phyloP scores from a whole-genome alignment of 352 stramenopile species.

The Phytophthora melonis region DNA sequence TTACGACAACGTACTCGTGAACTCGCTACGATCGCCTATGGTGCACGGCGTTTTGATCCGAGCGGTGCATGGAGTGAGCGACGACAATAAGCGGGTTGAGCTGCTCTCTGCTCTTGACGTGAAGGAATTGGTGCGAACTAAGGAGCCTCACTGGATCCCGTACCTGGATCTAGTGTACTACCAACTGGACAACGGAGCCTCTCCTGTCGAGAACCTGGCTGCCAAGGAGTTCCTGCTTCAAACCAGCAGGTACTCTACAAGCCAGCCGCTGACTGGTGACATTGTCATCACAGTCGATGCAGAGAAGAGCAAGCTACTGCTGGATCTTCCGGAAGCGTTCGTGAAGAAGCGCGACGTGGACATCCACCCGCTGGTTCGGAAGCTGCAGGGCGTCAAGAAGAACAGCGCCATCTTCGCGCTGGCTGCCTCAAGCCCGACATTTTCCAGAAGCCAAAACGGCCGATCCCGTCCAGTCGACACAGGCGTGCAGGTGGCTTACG shows the following conservation, averaged over 20 bases:
- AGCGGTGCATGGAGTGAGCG: conserved; percentile 18
- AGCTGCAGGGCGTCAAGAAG: conserved; percentile 70
- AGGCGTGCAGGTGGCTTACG: conserved; percentile 38
- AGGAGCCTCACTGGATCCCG: conserved; percentile 57
- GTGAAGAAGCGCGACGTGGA: conserved; percentile 73
- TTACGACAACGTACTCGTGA: conserved; percentile 70
- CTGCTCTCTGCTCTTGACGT: conserved; percentile 65
- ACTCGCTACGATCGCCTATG: conserved; percentile 70
- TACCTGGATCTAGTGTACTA: conserved; percentile 76
- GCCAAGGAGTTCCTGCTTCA: conserved; percentile 66
- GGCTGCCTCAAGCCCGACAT: conserved; percentile 26
- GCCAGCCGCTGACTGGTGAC: conserved; percentile 47
- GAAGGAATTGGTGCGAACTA: conserved; percentile 53
- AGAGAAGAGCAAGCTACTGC: conserved; percentile 50
- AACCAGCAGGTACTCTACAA: conserved; percentile 8
- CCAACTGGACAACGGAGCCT: conserved; percentile 41
- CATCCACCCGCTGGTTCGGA: conserved; percentile 64
- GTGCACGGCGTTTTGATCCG: conserved; percentile 69
- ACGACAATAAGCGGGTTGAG: conserved; percentile 38
- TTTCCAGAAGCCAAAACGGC: conserved; percentile 29
- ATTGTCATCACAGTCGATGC: conserved; percentile 73
- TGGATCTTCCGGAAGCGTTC: conserved; percentile 80
- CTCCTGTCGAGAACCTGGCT: conserved; percentile 48
- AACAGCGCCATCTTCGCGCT: conserved; percentile 46
- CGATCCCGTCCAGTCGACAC: conserved; percentile 31